Percentiles rank a stretch among this genome's conserved stretches.
Conservation (phyloP, 148 eudicot species). For the Vaccinium myrtillus region DNA sequence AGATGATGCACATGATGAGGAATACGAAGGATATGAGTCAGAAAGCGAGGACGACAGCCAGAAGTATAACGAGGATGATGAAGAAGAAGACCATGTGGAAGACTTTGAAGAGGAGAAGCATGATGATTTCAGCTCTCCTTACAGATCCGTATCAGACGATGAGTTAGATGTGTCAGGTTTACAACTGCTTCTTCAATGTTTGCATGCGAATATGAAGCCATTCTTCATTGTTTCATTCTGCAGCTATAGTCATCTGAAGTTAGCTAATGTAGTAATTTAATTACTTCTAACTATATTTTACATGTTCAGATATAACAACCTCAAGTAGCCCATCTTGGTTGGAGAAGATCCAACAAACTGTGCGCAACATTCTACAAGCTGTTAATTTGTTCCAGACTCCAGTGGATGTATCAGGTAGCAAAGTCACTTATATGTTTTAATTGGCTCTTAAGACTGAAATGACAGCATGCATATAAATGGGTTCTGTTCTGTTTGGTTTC, state of each 20-base stretch:
- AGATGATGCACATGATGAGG: slow-evolving; percentile 54
- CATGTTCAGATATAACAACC: slow-evolving; percentile 40
- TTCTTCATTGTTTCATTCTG: background rate
- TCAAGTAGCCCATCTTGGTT: slow-evolving; percentile 75
- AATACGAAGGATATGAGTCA: slow-evolving; percentile 69
- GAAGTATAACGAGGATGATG: slow-evolving; percentile 57
- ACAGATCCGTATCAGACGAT: slow-evolving; percentile 68
- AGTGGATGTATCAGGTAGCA: slow-evolving; percentile 70
- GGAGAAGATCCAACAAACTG: slow-evolving; percentile 84
- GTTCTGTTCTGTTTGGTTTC: slow-evolving; percentile 24
- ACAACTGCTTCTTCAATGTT: slow-evolving; percentile 4
- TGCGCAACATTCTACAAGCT: slow-evolving; percentile 62
- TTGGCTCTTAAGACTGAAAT: background rate
- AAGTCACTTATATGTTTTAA: slow-evolving; percentile 8
- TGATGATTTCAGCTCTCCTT: slow-evolving; percentile 48
- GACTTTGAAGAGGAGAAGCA: slow-evolving; percentile 55
- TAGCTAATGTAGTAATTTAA: background rate
- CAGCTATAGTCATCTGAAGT: background rate
- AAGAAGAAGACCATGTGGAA: slow-evolving; percentile 35
- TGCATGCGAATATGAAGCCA: slow-evolving; percentile 1
- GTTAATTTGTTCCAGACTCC: slow-evolving; percentile 84
- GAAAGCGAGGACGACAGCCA: slow-evolving; percentile 63
- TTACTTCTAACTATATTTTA: slow-evolving; percentile 9
- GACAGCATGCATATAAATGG: background rate
- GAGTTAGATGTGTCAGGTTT: slow-evolving; percentile 61